Conservation (phyloP, 768 basidiomycete genomes). For the Podaxis pistillaris region DNA sequence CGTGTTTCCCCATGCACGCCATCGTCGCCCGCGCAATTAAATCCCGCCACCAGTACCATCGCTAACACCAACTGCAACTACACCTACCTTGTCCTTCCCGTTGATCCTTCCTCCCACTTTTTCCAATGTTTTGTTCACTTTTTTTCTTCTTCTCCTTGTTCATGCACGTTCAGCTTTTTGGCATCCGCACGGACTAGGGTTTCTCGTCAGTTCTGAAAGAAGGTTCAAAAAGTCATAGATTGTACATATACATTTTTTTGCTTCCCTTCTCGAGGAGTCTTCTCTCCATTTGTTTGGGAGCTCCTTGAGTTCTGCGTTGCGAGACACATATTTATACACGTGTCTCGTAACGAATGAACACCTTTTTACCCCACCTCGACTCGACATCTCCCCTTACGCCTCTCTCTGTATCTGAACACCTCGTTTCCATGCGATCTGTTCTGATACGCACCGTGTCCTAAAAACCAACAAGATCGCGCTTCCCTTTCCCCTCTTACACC, state of each 20-base stretch:
- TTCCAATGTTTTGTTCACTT: not conserved
- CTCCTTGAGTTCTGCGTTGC: not conserved
- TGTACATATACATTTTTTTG: constrained; percentile 9
- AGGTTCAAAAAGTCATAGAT: constrained; percentile 13
- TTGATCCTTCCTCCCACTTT: not conserved
- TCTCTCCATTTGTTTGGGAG: not conserved
- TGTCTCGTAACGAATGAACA: not conserved
- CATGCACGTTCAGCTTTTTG: constrained; percentile 1
- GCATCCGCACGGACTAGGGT: constrained; percentile 10
- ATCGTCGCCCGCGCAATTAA: no score
- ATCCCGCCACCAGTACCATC: not conserved
- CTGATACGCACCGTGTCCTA: not conserved
- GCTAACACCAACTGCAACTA: not conserved
- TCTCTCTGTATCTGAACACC: not conserved
- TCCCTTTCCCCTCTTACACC: not conserved
- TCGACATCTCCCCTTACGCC: not conserved
- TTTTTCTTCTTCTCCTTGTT: constrained; percentile 3
- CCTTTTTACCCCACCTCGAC: not conserved
- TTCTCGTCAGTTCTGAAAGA: not conserved
- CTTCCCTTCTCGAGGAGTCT: not conserved
- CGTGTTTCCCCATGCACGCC: no score
- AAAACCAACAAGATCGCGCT: not conserved
- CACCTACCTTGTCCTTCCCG: not conserved
- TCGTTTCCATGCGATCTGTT: not conserved
- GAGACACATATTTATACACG: constrained; percentile 2